phyloP scores from a whole-genome alignment of 805 yeast genomes.

The Jamesozyma spencerorum region DNA sequence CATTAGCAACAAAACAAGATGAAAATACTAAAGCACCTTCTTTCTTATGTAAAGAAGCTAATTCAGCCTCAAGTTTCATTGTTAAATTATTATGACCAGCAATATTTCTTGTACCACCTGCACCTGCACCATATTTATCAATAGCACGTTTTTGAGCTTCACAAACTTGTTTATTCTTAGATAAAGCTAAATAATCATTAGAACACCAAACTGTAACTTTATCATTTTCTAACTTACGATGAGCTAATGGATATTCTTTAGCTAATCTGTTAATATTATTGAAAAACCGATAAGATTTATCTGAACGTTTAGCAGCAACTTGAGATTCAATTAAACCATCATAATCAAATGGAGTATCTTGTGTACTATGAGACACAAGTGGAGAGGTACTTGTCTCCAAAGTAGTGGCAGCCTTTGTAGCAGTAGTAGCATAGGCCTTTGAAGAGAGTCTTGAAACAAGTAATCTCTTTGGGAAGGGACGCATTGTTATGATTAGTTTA shows the following conservation, averaged over 20 bases:
- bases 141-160: slow-evolving; percentile 69
- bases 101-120: slow-evolving; percentile 98
- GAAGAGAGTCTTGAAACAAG: slow-evolving; percentile 5
- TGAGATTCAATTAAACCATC: slow-evolving; percentile 59
- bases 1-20: slow-evolving; percentile 95
- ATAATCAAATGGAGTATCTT: slow-evolving; percentile 58
- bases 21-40: slow-evolving; percentile 92
- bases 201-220: slow-evolving; percentile 99
- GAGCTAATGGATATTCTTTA: slow-evolving; percentile 87
- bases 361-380: slow-evolving; percentile 33
- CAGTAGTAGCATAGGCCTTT: slow-evolving; percentile 27
- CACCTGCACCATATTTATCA: slow-evolving; percentile 92
- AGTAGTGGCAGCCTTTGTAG: slow-evolving; percentile 26
- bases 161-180: slow-evolving; percentile 65
- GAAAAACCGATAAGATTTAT: slow-evolving; percentile 90
- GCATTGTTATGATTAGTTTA: too few species aligned
- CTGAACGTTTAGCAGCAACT: slow-evolving; percentile 64
- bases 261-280: slow-evolving; percentile 96
- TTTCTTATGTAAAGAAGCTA: slow-evolving; percentile 87
- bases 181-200: slow-evolving; percentile 94
- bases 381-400: slow-evolving; percentile 26
- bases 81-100: slow-evolving; percentile 95
- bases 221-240: slow-evolving; percentile 61
- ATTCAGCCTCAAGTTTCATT: slow-evolving; percentile 72
- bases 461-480: not conserved